Conservation (phyloP, 768 basidiomycete genomes). For the Cystofilobasidium ferigula region DNA sequence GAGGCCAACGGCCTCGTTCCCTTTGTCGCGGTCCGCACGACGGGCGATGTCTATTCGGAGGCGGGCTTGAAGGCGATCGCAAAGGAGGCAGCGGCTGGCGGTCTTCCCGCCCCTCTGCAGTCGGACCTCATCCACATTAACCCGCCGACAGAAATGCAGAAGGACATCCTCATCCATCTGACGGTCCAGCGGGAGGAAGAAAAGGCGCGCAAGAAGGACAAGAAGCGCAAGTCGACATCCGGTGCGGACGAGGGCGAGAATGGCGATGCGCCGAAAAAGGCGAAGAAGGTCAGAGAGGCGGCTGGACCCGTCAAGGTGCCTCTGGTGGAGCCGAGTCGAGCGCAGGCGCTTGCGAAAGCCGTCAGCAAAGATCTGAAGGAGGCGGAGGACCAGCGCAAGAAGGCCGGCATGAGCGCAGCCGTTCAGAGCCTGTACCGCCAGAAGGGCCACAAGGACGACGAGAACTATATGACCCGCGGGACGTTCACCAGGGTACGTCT, state of each 20-base stretch:
- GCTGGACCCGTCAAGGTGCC: background rate
- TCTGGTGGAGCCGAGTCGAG: constrained; percentile 36
- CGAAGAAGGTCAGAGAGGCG: constrained; percentile 28
- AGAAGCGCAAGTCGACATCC: constrained; percentile 30
- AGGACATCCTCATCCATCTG: constrained; percentile 49
- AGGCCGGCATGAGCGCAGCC: constrained; percentile 68
- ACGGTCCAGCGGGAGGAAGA: constrained; percentile 30
- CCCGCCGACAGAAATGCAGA: constrained; percentile 9
- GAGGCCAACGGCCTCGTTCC: constrained; percentile 88
- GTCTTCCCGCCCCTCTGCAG: constrained; percentile 33
- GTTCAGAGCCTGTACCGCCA: constrained; percentile 66
- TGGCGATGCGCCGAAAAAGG: constrained; percentile 34
- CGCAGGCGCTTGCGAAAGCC: constrained; percentile 48
- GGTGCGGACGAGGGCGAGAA: constrained; percentile 31
- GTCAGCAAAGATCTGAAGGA: constrained; percentile 39
- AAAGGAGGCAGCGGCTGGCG: background rate
- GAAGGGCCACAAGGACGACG: constrained; percentile 46
- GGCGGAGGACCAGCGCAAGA: constrained; percentile 70
- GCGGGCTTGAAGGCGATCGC: constrained; percentile 53
- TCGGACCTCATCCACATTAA: constrained; percentile 19
- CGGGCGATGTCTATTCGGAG: constrained; percentile 85
- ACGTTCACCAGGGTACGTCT: constrained; percentile 77
- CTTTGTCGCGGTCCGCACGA: constrained; percentile 73
- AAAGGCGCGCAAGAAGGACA: constrained; percentile 30
- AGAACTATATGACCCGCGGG: constrained; percentile 77